phyloP scores from a whole-genome alignment of 257 asterid genomes.

The Jacaranda copaia region DNA sequence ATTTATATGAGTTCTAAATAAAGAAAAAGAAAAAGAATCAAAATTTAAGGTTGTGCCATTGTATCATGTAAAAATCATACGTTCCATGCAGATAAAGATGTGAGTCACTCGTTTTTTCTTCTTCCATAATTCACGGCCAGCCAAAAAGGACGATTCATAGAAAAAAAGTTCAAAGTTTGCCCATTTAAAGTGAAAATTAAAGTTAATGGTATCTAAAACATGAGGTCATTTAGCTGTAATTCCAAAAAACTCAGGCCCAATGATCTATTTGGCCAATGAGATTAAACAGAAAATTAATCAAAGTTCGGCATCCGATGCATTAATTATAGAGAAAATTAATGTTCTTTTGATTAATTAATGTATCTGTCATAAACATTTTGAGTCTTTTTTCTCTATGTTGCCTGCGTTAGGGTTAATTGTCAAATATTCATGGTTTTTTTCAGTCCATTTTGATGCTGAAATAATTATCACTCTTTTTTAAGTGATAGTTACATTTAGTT shows the following conservation, averaged over 20 bases:
- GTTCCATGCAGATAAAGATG: neutral
- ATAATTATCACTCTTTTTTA: too few relatives aligned
- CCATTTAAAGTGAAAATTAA: neutral
- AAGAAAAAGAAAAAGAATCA: too few relatives aligned
- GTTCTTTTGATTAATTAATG: too few relatives aligned
- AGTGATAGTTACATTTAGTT: too few relatives aligned
- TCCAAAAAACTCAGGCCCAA: neutral
- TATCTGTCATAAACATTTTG: too few relatives aligned
- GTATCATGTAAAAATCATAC: neutral
- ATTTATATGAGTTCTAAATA: too few relatives aligned
- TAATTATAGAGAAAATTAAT: neutral
- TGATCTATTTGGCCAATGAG: neutral
- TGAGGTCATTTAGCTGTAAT: neutral
- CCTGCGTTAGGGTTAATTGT: too few relatives aligned
- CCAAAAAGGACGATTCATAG: neutral
- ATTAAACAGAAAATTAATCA: neutral
- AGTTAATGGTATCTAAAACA: neutral
- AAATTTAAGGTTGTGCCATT: too few relatives aligned
- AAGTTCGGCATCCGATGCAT: neutral
- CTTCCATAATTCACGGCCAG: neutral
- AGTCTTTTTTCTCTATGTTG: neutral
- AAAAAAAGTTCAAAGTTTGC: neutral
- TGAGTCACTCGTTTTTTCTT: neutral
- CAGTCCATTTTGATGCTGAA: too few relatives aligned
- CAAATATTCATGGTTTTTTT: too few relatives aligned